Evolutionary conservation across 495 filamentous ascomycete genomes (phyloP).

Genomic region (Penicillium coffeae): DNA sequence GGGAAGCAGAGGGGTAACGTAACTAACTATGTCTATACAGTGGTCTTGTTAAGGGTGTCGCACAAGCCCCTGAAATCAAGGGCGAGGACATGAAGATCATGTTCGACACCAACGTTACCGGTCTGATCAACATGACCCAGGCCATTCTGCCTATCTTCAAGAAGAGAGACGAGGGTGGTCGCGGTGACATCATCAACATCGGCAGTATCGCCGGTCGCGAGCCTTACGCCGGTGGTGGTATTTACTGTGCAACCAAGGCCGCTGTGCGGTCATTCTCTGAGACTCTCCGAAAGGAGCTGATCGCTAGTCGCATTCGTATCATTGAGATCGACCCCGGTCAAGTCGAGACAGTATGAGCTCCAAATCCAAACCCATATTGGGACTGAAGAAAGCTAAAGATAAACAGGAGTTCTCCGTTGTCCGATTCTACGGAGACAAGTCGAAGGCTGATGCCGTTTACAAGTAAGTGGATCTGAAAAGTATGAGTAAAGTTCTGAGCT

Average conservation of each 20-base stretch:
- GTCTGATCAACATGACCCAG: constrained; percentile 96
- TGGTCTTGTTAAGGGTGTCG: constrained; percentile 83
- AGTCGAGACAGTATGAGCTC: constrained; percentile 72
- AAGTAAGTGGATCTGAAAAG: constrained; percentile 52
- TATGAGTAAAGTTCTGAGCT: background rate
- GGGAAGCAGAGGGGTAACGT: background rate
- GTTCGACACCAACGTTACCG: constrained; percentile 90
- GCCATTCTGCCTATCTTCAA: constrained; percentile 82
- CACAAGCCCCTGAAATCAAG: constrained; percentile 77
- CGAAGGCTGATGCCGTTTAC: constrained; percentile 94
- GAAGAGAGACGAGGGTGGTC: constrained; percentile 69
- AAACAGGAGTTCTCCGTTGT: constrained; percentile 86
- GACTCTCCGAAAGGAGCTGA: constrained; percentile 79
- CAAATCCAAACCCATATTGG: background rate
- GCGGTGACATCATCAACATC: constrained; percentile 95
- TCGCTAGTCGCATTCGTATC: constrained; percentile 79
- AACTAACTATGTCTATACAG: constrained; percentile 36
- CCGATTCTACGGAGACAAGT: constrained; percentile 86
- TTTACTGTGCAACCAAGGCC: constrained; percentile 97
- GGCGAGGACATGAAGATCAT: constrained; percentile 82
- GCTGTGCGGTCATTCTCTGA: constrained; percentile 90
- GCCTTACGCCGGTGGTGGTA: constrained; percentile 82
- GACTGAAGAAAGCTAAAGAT: constrained; percentile 4
- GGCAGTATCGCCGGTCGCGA: constrained; percentile 93
- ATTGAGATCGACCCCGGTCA: constrained; percentile 95